Conservation (phyloP, 78 protist genomes). For the Pigoraptor vietnamica region DNA sequence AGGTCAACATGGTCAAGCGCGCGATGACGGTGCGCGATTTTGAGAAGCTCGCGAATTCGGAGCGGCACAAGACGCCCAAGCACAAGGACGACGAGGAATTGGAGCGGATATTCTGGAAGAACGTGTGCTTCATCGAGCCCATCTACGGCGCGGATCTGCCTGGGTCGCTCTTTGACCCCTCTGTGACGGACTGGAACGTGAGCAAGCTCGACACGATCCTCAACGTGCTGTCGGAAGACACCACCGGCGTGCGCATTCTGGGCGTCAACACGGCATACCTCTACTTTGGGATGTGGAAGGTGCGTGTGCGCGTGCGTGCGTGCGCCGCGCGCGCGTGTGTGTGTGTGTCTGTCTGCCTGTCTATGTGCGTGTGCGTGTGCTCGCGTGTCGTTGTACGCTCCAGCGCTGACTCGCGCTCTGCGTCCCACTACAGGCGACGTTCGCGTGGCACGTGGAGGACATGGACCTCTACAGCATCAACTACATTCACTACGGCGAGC, state of each 20-base stretch:
- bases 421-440: no score
- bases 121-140: neutral
- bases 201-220: conserved; percentile 9
- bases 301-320: conserved; percentile 13
- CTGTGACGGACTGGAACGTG: conserved; percentile 15
- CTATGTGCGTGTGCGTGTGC: no score
- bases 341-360: no score
- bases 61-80: neutral
- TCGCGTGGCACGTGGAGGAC: conserved; percentile 63
- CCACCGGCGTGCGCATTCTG: neutral
- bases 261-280: conserved; percentile 53
- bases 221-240: neutral
- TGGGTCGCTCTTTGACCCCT: conserved; percentile 21
- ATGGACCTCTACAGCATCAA: conserved; percentile 38
- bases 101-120: neutral
- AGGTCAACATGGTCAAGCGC: neutral
- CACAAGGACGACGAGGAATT: neutral
- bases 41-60: neutral
- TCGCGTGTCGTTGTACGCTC: no score
- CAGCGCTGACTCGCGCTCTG: no score
- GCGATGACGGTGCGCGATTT: neutral
- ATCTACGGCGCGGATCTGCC: conserved; percentile 40
- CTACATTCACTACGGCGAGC: conserved; percentile 46
- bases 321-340: no score
- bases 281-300: conserved; percentile 66